A percentile compares a stretch with the other conserved stretches of the same genome.
Evolutionary conservation across 2,329 filamentous ascomycete genomes (phyloP).

Genomic region (Myrmaecium sp.): DNA sequence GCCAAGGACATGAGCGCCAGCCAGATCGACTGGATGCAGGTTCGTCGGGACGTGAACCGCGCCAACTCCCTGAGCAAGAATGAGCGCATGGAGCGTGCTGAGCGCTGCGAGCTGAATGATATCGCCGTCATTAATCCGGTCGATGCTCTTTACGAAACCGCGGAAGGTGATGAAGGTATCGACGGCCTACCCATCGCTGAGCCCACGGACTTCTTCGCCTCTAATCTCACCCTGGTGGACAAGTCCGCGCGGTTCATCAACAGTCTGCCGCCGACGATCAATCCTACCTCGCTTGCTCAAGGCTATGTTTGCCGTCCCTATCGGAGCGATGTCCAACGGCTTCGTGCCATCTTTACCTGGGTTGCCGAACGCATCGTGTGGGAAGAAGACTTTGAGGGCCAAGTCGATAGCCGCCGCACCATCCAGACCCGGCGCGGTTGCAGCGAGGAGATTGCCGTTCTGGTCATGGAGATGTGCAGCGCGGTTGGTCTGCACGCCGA

Average conservation of each 20-base stretch:
- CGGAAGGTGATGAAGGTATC: slow-evolving; percentile 77
- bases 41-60: slow-evolving; percentile 84
- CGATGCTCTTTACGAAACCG: slow-evolving; percentile 68
- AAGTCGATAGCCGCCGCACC: slow-evolving; percentile 65
- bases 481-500: slow-evolving; percentile 81
- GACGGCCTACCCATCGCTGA: slow-evolving; percentile 72
- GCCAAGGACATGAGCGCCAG: slow-evolving; percentile 54
- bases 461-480: slow-evolving; percentile 86
- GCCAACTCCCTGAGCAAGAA: slow-evolving; percentile 86
- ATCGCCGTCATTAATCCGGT: slow-evolving; percentile 76
- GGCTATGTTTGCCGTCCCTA: slow-evolving; percentile 90
- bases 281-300: slow-evolving; percentile 66
- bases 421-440: slow-evolving; percentile 72
- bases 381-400: slow-evolving; percentile 88
- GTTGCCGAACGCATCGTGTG: slow-evolving; percentile 86
- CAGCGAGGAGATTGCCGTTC: slow-evolving; percentile 71
- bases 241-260: slow-evolving; percentile 88
- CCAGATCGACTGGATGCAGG: slow-evolving; percentile 85
- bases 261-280: slow-evolving; percentile 66
- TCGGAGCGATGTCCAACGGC: slow-evolving; percentile 77
- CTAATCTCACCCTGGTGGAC: slow-evolving; percentile 77
- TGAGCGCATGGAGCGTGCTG: slow-evolving; percentile 67
- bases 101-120: slow-evolving; percentile 90
- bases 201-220: slow-evolving; percentile 61
- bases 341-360: slow-evolving; percentile 95